Base-by-base conservation (phyloP, 1,284 basidiomycete genomes). In the Ceratobasidium sp. region DNA sequence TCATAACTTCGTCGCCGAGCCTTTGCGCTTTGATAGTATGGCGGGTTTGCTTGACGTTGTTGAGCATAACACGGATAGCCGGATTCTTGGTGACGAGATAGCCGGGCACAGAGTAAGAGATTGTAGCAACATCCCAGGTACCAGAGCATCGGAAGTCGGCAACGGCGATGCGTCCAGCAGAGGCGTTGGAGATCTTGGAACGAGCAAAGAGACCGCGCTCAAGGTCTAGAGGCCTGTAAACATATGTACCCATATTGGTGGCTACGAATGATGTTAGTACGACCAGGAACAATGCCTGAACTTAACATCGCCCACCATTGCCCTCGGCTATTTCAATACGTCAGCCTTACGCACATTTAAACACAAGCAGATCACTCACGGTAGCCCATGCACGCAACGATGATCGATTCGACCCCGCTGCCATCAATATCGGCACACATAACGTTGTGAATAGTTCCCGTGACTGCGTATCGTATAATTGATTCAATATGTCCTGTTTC, bases 51-150 rank as follows among this genome's bases (percentile, higher is more conserved):
- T 59, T 51, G 54, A n/a, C n/a, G 14, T 48, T 59, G 72, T 60
- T 14, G 46, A 51, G 51, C 30, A 77, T 77, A 49, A 78, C 75
- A 12, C 76, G 74, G 36, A 76, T 60, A 33, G 79, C 75, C 11
- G 76, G 76, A 69, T 79, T 75, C 9, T 77, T 77, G 1, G 75
- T 75, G 23, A 75, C 76, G 74, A 75, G 76, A 73, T 80, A 80
- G 23, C 77, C 77, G 11, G 79, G 79, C n/a, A 80, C 79, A 25
- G 75, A 80, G 71, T 80, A 80, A 0, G 79, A 79, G 63, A 79
- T 77, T 4, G 79, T 77, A 0, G 77, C 79, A 53, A 79, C 71
- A 62, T 79, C 79, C 79, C 79, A 33, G 1, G 36, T 59, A 44
- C 59, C 62, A 0, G 46, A 25, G 25, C 48, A 46, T 16, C 42